Evolutionary conservation across 2,329 filamentous ascomycete species (phyloP).

Genomic region (Rugonectria rugulosa): DNA sequence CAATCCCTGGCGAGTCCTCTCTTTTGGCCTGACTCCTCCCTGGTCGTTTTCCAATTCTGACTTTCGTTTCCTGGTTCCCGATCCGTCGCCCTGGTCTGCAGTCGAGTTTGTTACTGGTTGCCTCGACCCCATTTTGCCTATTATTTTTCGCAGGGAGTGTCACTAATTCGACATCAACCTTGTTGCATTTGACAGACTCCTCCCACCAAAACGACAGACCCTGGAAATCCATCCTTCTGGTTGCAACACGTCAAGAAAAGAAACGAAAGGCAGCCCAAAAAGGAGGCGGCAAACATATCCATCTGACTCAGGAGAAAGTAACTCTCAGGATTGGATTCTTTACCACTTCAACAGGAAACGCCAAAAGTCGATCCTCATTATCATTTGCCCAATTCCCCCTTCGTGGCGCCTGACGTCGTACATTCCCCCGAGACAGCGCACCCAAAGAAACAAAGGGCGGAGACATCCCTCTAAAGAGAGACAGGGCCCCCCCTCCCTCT

Average conservation of each 20-base stretch:
- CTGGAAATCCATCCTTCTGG: too few species aligned
- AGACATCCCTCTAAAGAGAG: constrained; percentile 2
- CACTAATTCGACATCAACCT: constrained; percentile 22
- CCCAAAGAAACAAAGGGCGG: constrained; percentile 14
- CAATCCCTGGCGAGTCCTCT: neutral
- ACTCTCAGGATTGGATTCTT: neutral
- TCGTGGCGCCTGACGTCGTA: neutral
- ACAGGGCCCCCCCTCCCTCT: constrained; percentile 2
- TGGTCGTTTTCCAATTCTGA: constrained; percentile 13
- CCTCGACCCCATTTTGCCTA: constrained; percentile 14
- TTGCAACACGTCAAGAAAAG: neutral
- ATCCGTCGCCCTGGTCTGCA: constrained; percentile 28
- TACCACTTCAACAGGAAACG: neutral
- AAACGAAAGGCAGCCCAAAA: neutral
- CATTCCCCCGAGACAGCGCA: constrained; percentile 16
- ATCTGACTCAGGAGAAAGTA: neutral
- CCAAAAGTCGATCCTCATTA: constrained; percentile 3
- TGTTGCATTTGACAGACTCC: constrained; percentile 8
- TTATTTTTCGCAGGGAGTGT: constrained; percentile 32
- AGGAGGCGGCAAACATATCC: neutral
- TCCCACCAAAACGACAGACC: neutral
- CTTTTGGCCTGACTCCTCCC: constrained; percentile 8
- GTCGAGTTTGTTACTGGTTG: constrained; percentile 23
- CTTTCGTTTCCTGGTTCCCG: constrained; percentile 19
- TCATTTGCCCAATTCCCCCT: too few species aligned